Percentiles rank a stretch among this genome's conserved stretches.
phyloP scores from a whole-genome alignment of 306 rosid genomes.

The Parietaria judaica region DNA sequence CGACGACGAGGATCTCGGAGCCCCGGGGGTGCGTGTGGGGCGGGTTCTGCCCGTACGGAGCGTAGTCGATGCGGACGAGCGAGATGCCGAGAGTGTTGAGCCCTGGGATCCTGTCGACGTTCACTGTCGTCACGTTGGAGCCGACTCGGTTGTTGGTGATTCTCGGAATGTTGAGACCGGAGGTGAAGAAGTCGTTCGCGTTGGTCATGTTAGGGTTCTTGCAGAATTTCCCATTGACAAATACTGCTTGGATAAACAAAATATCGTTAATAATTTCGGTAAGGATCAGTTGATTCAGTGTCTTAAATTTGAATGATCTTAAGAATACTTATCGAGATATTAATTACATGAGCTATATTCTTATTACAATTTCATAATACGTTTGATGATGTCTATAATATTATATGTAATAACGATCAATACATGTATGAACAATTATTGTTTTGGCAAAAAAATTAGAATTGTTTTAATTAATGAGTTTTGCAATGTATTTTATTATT shows the following conservation, averaged over 20 bases:
- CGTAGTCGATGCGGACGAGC: slow-evolving; percentile 11
- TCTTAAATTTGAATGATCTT: no score
- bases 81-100: slow-evolving; percentile 3
- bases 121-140: not conserved
- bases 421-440: no score
- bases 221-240: slow-evolving; percentile 37
- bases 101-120: slow-evolving; percentile 8
- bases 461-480: no score
- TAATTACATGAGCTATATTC: no score
- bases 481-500: no score
- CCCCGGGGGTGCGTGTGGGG: slow-evolving; percentile 9
- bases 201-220: slow-evolving; percentile 19
- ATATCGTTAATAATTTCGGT: not conserved
- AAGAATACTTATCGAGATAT: no score
- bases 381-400: no score
- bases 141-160: not conserved
- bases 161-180: slow-evolving; percentile 11
- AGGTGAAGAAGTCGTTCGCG: slow-evolving; percentile 20
- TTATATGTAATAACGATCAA: no score
- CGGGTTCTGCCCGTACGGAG: slow-evolving; percentile 11
- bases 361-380: no score
- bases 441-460: no score
- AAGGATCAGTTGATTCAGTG: no score
- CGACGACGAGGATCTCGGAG: slow-evolving; percentile 18
- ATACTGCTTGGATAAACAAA: slow-evolving; percentile 13